Percentiles rank a stretch among this genome's conserved stretches.
Evolutionary conservation across 2,329 filamentous ascomycete genomes (phyloP).

Genomic region (Colletotrichum sp.): DNA sequence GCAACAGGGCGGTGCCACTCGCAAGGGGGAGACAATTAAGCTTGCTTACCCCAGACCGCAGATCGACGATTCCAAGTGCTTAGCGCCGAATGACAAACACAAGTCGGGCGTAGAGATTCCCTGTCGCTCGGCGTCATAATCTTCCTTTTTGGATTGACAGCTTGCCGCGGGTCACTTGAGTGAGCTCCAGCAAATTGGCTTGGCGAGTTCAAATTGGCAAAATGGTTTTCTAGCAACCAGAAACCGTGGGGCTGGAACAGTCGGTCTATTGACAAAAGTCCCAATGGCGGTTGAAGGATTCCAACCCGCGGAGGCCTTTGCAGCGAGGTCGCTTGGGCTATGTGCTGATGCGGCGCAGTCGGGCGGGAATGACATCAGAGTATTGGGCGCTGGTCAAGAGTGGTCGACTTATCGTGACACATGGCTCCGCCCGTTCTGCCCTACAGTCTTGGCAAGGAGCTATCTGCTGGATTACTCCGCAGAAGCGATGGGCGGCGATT

Average conservation of each 20-base stretch:
- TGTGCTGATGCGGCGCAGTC: not conserved
- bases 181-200: not conserved
- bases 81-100: not conserved
- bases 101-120: not conserved
- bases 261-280: not conserved
- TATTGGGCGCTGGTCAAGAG: not conserved
- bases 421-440: not conserved
- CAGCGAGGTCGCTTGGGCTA: not conserved
- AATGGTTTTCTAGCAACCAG: not conserved
- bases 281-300: not conserved
- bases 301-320: not conserved
- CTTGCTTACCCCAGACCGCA: not conserved
- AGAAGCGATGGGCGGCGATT: not conserved
- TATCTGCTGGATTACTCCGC: not conserved
- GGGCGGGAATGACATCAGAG: not conserved
- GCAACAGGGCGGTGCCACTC: not conserved
- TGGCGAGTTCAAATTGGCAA: not conserved
- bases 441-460: not conserved
- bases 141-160: not conserved
- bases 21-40: not conserved
- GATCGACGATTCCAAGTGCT: not conserved
- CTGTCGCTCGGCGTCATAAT: not conserved
- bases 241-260: not conserved
- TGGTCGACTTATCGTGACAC: not conserved
- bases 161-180: fast-evolving